Percentiles rank a stretch among this genome's conserved stretches.
Conservation (phyloP, 139 green algal species). For the Auxenochlorella protothecoides region DNA sequence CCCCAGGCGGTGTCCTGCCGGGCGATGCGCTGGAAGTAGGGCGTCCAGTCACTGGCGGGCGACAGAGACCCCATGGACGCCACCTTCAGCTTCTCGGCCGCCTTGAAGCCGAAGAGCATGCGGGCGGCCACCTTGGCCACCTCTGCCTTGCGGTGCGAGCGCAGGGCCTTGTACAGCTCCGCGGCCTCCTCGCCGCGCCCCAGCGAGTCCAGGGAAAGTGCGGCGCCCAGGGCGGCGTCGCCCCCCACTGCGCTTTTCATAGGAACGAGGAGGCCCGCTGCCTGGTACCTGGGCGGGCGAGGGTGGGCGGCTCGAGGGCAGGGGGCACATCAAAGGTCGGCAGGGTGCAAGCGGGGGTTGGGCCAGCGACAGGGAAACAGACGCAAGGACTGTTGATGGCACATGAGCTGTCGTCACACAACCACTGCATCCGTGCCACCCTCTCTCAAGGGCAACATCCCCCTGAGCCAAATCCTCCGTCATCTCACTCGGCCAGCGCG, state of each 20-base stretch:
- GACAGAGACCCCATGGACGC: not conserved
- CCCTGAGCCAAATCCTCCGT: too few species aligned
- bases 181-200: slow-evolving; percentile 44
- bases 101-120: slow-evolving; percentile 71
- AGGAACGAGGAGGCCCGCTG: slow-evolving; percentile 21
- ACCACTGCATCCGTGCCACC: too few species aligned
- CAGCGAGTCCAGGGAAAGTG: slow-evolving; percentile 76
- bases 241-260: slow-evolving; percentile 46
- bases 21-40: not conserved
- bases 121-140: slow-evolving; percentile 51
- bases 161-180: slow-evolving; percentile 49
- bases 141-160: slow-evolving; percentile 32
- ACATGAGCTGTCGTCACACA: too few species aligned
- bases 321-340: too few species aligned
- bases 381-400: too few species aligned
- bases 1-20: too few species aligned
- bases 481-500: slow-evolving; percentile 33
- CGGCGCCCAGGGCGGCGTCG: slow-evolving; percentile 52
- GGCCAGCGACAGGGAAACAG: not conserved
- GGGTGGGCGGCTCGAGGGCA: too few species aligned
- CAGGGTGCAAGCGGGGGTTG: not conserved
- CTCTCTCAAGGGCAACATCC: too few species aligned
- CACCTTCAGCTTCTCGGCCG: slow-evolving; percentile 48
- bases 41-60: too few species aligned
- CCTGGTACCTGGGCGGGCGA: slow-evolving; percentile 10